Evolutionary conservation across 441 rosid species (phyloP), one percentile per base, ranked within the genome.

Genomic region (Pelargonium fulgidum): DNA sequence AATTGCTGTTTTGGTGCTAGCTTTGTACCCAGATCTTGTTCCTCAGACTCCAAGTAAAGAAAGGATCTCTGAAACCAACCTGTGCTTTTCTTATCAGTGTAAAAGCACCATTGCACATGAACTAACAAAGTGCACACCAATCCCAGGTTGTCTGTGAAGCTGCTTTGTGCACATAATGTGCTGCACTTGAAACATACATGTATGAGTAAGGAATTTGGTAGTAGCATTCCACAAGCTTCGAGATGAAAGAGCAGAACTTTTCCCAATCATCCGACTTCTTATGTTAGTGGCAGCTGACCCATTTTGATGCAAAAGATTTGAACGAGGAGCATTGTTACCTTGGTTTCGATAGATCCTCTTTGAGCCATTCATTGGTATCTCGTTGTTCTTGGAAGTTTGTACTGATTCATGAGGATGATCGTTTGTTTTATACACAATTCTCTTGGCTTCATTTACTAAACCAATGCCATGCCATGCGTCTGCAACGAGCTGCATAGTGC

Each of bases 381-480:
- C 70, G 22, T 67, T 77, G 22, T 75, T 83, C 64, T 22, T 69
- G 8, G 12, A 16, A 13, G 16, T 56, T 24, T 72, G 69, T 24
- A 65, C 48, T 44, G 17, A 68, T 33, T 33, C 52, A 66, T n/a
- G n/a, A n/a, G 68, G 73, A 42, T 12, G 29, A 62, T 75, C 70
- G n/a, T 73, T 63, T 45, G 67, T 58, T 54, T 56, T 65, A n/a
- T 47, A 58, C 19, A 65, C 1, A 11, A 86, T 68, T 75, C 93
- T 87, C 66, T 78, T 73, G 65, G 86, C 85, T 74, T 88, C 96
- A 8, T 62, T 78, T 66, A 70, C 65, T 45, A 93, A 72, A 68
- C 99, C 96, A 61, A 89, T 80, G 61, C 85, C 80, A 33, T 72
- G 83, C 99, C 99, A 91, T 10, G 88, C 90, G 66, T 94, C 91